These are phyloP conservation scores for Dothideomycetidae sp. DNA, from an alignment of 2,329 filamentous ascomycete species.

Conservation along the genomic window DNA sequence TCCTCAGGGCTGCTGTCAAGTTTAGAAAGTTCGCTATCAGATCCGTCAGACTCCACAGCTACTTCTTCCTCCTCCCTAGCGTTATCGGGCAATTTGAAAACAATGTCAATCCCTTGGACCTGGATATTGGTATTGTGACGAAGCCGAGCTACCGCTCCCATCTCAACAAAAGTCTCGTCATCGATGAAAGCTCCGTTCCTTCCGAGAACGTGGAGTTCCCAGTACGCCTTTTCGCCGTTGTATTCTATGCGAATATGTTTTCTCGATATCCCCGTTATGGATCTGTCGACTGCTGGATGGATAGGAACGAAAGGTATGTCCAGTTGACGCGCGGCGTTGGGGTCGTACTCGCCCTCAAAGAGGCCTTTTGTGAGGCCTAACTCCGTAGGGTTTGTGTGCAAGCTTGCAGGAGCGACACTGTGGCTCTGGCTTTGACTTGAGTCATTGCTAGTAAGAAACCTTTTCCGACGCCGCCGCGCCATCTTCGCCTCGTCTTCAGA, in stretches of 20 bases:
- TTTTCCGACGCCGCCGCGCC: conserved; percentile 18
- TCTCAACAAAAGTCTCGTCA: conserved; percentile 29
- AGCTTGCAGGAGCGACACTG: conserved; percentile 9
- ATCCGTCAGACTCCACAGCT: conserved; percentile 17
- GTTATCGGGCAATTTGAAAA: conserved; percentile 55
- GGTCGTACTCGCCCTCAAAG: conserved; percentile 7
- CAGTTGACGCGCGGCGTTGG: background rate
- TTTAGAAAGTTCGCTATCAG: conserved; percentile 11
- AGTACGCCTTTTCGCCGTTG: conserved; percentile 47
- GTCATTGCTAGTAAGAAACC: conserved; percentile 17
- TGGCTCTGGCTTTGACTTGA: conserved; percentile 11
- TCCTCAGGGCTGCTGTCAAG: conserved; percentile 10
- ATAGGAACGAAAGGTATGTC: conserved; percentile 46
- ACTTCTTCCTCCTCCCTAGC: conserved; percentile 42
- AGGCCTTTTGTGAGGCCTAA: conserved; percentile 6
- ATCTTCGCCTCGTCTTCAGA: conserved; percentile 10
- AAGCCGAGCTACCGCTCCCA: conserved; percentile 42
- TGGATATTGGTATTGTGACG: conserved; percentile 53
- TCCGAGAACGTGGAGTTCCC: conserved; percentile 50
- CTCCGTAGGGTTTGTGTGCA: conserved; percentile 9
- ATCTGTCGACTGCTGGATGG: conserved; percentile 51
- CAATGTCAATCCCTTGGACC: conserved; percentile 55
- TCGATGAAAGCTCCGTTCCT: conserved; percentile 57
- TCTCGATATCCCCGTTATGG: conserved; percentile 59
- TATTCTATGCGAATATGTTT: conserved; percentile 60